Evolutionary conservation across 78 protist species (phyloP).

Genomic region (Monosiga brevicollis): DNA sequence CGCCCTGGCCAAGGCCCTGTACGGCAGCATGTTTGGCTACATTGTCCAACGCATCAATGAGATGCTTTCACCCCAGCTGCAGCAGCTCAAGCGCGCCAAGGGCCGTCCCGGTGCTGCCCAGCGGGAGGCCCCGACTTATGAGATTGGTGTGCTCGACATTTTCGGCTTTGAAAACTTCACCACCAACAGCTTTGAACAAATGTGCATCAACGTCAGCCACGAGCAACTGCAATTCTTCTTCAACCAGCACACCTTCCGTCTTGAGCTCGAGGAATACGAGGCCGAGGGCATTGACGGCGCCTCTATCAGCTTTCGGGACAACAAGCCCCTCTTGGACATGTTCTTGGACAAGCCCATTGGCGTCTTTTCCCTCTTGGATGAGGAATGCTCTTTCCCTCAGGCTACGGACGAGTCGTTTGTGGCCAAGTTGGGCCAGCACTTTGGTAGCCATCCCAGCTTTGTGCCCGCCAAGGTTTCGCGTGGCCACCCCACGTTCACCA

Average conservation of each 20-base stretch:
- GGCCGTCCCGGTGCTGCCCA: neutral
- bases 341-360: conserved; percentile 41
- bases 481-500: neutral
- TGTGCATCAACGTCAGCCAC: conserved; percentile 92
- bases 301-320: conserved; percentile 45
- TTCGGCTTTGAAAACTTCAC: conserved; percentile 91
- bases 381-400: conserved; percentile 65
- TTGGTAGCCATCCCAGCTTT: neutral
- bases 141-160: conserved; percentile 88
- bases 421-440: conserved; percentile 1
- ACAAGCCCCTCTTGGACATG: neutral
- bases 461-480: neutral
- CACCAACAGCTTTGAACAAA: conserved; percentile 85
- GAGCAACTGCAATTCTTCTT: conserved; percentile 94
- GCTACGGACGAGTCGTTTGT: conserved; percentile 16
- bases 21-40: conserved; percentile 7
- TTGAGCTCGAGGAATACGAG: conserved; percentile 86
- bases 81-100: neutral
- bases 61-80: neutral
- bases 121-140: neutral
- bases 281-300: conserved; percentile 76
- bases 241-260: conserved; percentile 87
- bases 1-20: conserved; percentile 16
- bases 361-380: conserved; percentile 63
- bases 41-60: neutral